These are phyloP conservation scores for Globisporangium sylvaticum DNA, from an alignment of 352 stramenopile species.

Conservation along the genomic window DNA sequence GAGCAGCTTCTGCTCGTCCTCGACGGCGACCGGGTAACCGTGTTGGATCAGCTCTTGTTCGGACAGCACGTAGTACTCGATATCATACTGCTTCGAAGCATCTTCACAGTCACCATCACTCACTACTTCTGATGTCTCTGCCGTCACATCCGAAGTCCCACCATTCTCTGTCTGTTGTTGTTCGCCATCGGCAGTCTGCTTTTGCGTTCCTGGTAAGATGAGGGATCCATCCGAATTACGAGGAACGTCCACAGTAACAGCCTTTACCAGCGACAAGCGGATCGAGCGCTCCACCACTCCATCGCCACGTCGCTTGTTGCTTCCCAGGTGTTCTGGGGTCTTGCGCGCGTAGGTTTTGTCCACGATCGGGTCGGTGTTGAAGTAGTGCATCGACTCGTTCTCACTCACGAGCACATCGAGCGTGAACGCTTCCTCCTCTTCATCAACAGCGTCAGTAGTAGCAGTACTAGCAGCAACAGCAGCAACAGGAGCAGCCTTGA, in stretches of 20 bases:
- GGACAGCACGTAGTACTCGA: constrained; percentile 61
- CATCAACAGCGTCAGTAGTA: constrained; percentile 8
- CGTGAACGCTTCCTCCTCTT: constrained; percentile 50
- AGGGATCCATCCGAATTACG: constrained; percentile 39
- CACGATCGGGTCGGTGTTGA: constrained; percentile 59
- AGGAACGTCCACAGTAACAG: constrained; percentile 47
- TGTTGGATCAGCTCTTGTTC: constrained; percentile 67
- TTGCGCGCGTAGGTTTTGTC: constrained; percentile 65
- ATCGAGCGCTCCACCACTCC: constrained; percentile 35
- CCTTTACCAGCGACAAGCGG: constrained; percentile 64
- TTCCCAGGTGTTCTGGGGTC: constrained; percentile 56
- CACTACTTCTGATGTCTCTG: constrained; percentile 14
- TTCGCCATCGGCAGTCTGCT: constrained; percentile 1
- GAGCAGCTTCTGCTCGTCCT: constrained; percentile 56
- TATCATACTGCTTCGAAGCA: constrained; percentile 13
- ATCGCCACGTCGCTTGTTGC: constrained; percentile 32
- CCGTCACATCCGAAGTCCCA: not conserved
- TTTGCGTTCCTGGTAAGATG: constrained; percentile 21
- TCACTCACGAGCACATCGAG: constrained; percentile 77
- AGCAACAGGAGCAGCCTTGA: constrained; percentile 9
- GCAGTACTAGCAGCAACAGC: not conserved
- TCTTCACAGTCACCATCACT: not conserved
- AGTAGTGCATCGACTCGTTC: constrained; percentile 73
- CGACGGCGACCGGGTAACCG: constrained; percentile 57
- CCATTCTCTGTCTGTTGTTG: not conserved